Conservation (phyloP, 1,284 basidiomycete species). For the Pseudozyma sp. region DNA sequence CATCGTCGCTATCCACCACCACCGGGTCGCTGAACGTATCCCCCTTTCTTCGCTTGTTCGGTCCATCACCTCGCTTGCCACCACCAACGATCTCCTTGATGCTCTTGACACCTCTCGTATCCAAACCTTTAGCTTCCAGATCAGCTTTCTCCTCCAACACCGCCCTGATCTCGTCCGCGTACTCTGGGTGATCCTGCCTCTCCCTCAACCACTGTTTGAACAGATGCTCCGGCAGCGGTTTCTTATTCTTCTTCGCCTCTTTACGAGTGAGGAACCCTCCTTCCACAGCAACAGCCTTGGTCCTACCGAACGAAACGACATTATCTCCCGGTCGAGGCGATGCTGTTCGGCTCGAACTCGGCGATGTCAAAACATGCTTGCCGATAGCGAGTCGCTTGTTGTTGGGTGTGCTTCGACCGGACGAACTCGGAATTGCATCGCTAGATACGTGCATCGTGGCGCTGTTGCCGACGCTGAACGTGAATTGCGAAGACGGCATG, state of each 20-base stretch:
- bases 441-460: constrained; percentile 45
- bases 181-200: constrained; percentile 17
- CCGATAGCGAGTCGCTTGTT: constrained; percentile 18
- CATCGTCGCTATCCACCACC: constrained; percentile 11
- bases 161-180: constrained; percentile 22
- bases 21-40: constrained; percentile 13
- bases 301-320: constrained; percentile 20
- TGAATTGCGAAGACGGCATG: constrained; percentile 43
- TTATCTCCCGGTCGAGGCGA: constrained; percentile 6
- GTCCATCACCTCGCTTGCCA: neutral
- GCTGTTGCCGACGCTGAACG: constrained; percentile 38
- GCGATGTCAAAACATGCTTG: constrained; percentile 15
- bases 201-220: constrained; percentile 28
- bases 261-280: constrained; percentile 31
- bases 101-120: constrained; percentile 1
- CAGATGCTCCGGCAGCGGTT: constrained; percentile 31
- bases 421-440: constrained; percentile 16
- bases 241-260: constrained; percentile 29
- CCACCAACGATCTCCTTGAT: constrained; percentile 18
- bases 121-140: constrained; percentile 13
- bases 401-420: constrained; percentile 6
- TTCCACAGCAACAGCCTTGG: constrained; percentile 20
- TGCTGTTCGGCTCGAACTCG: constrained; percentile 8
- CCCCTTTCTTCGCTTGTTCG: constrained; percentile 15
- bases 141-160: constrained; percentile 23